Conservation (phyloP, 1,139 yeast genomes). For the Debaryomyces nepalensis region DNA sequence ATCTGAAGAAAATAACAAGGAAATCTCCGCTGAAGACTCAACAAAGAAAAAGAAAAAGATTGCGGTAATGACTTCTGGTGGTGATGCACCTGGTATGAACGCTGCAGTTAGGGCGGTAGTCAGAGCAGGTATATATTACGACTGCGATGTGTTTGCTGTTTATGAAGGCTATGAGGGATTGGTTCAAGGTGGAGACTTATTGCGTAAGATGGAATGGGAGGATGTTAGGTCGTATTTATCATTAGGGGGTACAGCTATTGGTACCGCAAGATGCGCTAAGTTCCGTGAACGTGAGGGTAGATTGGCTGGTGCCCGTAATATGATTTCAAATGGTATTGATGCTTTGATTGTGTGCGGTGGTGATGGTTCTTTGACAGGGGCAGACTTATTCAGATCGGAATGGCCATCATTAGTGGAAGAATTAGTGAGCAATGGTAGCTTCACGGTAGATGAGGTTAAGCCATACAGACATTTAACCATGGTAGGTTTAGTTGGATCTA, state of each 20-base stretch:
- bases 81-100: conserved; percentile 99
- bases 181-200: conserved; percentile 79
- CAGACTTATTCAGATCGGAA: conserved; percentile 88
- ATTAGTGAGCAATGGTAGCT: conserved; percentile 55
- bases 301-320: conserved; percentile 77
- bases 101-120: conserved; percentile 95
- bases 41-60: conserved; percentile 54
- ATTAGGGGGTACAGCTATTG: conserved; percentile 93
- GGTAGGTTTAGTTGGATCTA: conserved; percentile 95
- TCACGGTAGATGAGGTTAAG: conserved; percentile 59
- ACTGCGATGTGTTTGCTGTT: conserved; percentile 94
- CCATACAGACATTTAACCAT: conserved; percentile 78
- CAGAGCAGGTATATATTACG: conserved; percentile 82
- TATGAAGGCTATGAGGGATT: conserved; percentile 96
- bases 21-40: conserved; percentile 6
- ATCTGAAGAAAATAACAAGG: conserved; percentile 7
- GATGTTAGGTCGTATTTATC: conserved; percentile 93
- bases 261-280: conserved; percentile 90
- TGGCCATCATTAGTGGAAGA: conserved; percentile 90
- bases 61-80: conserved; percentile 98
- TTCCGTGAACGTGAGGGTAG: conserved; percentile 88
- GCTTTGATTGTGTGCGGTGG: conserved; percentile 99
- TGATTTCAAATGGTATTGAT: conserved; percentile 88
- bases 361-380: conserved; percentile 97
- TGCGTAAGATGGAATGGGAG: conserved; percentile 83